Conservation (phyloP, 805 yeast genomes). For the Candida odintsovae region DNA sequence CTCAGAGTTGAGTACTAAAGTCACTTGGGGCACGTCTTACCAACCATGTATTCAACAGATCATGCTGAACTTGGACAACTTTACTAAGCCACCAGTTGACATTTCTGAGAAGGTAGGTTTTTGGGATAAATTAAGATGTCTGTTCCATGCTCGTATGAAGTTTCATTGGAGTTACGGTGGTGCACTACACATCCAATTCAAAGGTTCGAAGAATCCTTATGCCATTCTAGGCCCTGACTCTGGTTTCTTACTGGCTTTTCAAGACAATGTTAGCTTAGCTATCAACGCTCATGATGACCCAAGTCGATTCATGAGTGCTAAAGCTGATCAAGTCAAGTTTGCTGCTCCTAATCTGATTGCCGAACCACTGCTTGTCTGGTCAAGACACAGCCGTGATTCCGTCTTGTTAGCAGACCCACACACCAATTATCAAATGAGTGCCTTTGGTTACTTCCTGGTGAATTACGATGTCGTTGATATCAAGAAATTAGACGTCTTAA, state of each 20-base stretch:
- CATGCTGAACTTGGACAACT: slow-evolving; percentile 71
- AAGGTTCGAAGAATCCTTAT: slow-evolving; percentile 80
- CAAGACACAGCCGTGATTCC: slow-evolving; percentile 38
- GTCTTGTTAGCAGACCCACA: slow-evolving; percentile 42
- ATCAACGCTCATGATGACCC: slow-evolving; percentile 69
- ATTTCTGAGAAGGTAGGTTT: slow-evolving; percentile 81
- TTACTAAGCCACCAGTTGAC: slow-evolving; percentile 86
- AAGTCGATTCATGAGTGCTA: slow-evolving; percentile 55
- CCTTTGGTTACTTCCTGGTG: slow-evolving; percentile 43
- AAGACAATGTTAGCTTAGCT: slow-evolving; percentile 49
- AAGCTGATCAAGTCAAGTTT: slow-evolving; percentile 57
- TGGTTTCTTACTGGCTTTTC: slow-evolving; percentile 75
- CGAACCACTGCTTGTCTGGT: slow-evolving; percentile 51
- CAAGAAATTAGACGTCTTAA: slow-evolving; percentile 19
- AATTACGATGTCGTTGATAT: slow-evolving; percentile 17
- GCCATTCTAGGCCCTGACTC: slow-evolving; percentile 57
- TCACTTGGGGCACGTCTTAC: slow-evolving; percentile 81
- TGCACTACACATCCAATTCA: slow-evolving; percentile 51
- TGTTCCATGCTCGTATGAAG: slow-evolving; percentile 65
- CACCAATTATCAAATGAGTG: slow-evolving; percentile 36
- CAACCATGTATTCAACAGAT: slow-evolving; percentile 80
- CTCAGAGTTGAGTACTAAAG: slow-evolving; percentile 53
- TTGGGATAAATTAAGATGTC: slow-evolving; percentile 83
- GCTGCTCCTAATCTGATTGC: slow-evolving; percentile 73
- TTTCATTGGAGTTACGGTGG: slow-evolving; percentile 47